Base-by-base conservation (phyloP, 2,329 filamentous ascomycete genomes). In the Beauveria caledonica region DNA sequence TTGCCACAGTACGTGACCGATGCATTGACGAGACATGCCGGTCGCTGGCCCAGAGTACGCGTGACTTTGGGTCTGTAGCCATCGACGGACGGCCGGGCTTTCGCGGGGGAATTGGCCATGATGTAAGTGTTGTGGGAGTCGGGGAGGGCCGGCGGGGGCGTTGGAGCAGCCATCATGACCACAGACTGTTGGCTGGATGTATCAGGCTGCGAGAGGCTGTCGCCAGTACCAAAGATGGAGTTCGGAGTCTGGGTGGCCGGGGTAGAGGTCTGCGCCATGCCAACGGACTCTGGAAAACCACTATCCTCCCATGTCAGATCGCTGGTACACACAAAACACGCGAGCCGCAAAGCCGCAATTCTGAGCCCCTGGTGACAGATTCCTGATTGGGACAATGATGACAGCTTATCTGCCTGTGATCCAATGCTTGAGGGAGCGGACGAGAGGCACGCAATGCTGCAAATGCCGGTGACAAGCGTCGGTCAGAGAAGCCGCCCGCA, bases 1-100 rank as follows among this genome's bases (percentile, higher is more conserved):
- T 96, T 94, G 62, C 92, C 92, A 69, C 94, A 96, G 73, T 96
- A 97, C n/a, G 94, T 99, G 63, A 97, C 93, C 1, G 94, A 97
- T 57, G 94, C 94, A 78, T 99, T 99, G 66, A 99, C 93, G 54
- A 99, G 81, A 71, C 93, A 97, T 40, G 94, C 92, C 42, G 94
- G 94, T 66, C 92, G 85, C 74, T 90, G 86, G 51, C 89, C 89
- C 53, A 89, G 78, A 13, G 88, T 90, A 68, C 87, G 86, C 42
- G 84, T 93, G 63, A 96, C 89, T 71, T 87, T 89, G 40, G 93
- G 93, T 54, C 88, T 87, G 74, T 96, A 95, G 64, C 86, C 86
- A 70, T 95, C 91, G 60, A 80, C 80, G 62, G 80, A 80, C 21
- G 80, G 78, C 61, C 83, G 80, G 67, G 80, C 82, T 72, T 88